These are phyloP conservation scores for Aureobasidium mangrovei DNA, from an alignment of 2,329 filamentous ascomycete genomes.

Conservation along the genomic window DNA sequence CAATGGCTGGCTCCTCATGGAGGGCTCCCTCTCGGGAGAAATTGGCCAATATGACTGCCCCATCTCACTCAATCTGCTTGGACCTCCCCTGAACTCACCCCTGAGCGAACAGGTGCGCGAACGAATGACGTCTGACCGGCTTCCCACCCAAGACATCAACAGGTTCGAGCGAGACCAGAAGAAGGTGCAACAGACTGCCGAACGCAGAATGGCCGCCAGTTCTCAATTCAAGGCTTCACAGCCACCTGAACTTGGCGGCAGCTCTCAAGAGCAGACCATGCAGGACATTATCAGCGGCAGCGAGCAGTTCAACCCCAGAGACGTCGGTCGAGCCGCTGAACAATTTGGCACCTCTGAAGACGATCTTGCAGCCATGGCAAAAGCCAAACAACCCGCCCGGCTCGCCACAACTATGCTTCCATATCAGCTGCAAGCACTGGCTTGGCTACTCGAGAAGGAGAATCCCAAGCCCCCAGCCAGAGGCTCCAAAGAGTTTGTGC, in stretches of 20 bases:
- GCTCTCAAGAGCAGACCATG: constrained; percentile 40
- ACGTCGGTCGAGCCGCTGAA: constrained; percentile 57
- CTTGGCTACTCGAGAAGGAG: constrained; percentile 75
- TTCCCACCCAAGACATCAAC: constrained; percentile 45
- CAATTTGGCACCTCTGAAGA: constrained; percentile 63
- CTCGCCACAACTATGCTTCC: constrained; percentile 63
- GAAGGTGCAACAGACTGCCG: constrained; percentile 23
- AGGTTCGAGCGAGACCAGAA: constrained; percentile 30
- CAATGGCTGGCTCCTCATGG: constrained; percentile 49
- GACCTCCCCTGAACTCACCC: constrained; percentile 49
- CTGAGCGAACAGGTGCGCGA: constrained; percentile 19
- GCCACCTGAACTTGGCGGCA: constrained; percentile 17
- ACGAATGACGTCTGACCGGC: constrained; percentile 53
- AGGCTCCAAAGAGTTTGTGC: constrained; percentile 54
- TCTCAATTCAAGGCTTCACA: constrained; percentile 15
- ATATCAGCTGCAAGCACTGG: constrained; percentile 71
- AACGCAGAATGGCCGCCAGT: constrained; percentile 17
- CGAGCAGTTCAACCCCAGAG: constrained; percentile 58
- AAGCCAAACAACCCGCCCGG: constrained; percentile 57
- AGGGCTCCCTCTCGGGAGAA: constrained; percentile 59
- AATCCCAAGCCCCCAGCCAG: constrained; percentile 54
- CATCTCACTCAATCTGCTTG: constrained; percentile 59
- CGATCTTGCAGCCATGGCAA: constrained; percentile 60
- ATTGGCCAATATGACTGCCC: constrained; percentile 66
- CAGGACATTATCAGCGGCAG: constrained; percentile 59